A percentile compares a stretch with the other conserved stretches of the same genome.
Conservation (phyloP, 441 rosid species). For the Gossypium lobatum region DNA sequence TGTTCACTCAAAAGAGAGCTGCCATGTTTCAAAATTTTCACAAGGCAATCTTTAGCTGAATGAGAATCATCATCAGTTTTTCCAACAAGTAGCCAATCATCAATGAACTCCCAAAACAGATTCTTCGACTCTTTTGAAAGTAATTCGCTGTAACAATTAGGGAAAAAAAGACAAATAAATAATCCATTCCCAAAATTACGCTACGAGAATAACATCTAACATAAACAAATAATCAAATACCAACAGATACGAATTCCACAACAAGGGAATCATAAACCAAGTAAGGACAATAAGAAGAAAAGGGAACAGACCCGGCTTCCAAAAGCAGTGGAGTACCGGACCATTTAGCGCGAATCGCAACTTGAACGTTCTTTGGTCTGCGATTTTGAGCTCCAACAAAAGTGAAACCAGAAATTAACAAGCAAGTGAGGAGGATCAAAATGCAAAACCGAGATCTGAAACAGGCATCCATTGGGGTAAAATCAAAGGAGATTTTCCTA, state of each 20-base stretch:
- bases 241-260: background rate
- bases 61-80: constrained; percentile 41
- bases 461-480: constrained; percentile 38
- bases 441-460: constrained; percentile 56
- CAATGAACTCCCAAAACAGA: constrained; percentile 85
- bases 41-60: constrained; percentile 79
- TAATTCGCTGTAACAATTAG: constrained; percentile 54
- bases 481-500: background rate
- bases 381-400: constrained; percentile 57
- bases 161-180: background rate
- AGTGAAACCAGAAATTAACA: constrained; percentile 29
- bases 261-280: background rate
- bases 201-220: background rate
- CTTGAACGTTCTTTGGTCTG: constrained; percentile 88
- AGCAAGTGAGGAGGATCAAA: constrained; percentile 32
- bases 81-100: constrained; percentile 57
- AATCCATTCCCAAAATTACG: background rate
- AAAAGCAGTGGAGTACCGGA: constrained; percentile 92
- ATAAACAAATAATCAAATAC: background rate
- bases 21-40: constrained; percentile 54
- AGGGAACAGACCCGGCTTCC: constrained; percentile 74
- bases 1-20: constrained; percentile 49
- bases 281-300: background rate
- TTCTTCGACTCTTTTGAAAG: constrained; percentile 80
- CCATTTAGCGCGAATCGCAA: constrained; percentile 89